Evolutionary conservation across 768 basidiomycete genomes (phyloP).

Genomic region (Obba rivulosa): DNA sequence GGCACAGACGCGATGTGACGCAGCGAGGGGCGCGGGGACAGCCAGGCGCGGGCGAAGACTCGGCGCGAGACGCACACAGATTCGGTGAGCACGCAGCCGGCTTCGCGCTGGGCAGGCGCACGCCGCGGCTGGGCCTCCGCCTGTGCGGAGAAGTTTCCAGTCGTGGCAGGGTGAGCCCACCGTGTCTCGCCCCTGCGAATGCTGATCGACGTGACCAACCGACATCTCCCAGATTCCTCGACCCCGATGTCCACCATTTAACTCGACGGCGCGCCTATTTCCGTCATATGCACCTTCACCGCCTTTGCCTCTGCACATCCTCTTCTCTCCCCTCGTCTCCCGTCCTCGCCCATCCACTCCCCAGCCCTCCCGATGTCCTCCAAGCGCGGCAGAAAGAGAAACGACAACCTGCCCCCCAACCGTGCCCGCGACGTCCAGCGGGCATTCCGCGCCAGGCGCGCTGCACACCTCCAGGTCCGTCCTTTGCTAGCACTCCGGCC

Average conservation of each 20-base stretch:
- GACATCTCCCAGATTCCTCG: slow-evolving; percentile 17
- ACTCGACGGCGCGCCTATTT: slow-evolving; percentile 20
- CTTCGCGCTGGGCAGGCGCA: too few relatives aligned
- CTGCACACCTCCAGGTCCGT: slow-evolving; percentile 76
- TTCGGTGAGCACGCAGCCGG: too few relatives aligned
- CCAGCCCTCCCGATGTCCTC: slow-evolving; percentile 55
- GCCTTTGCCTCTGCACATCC: slow-evolving; percentile 31
- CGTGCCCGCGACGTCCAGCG: slow-evolving; percentile 86
- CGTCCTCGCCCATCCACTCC: slow-evolving; percentile 21
- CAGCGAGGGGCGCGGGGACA: too few relatives aligned
- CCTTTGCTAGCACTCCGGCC: slow-evolving; percentile 21
- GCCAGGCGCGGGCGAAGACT: too few relatives aligned
- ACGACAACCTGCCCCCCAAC: slow-evolving; percentile 74
- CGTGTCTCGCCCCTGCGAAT: neutral
- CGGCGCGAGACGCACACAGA: too few relatives aligned
- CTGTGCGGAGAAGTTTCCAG: too few relatives aligned
- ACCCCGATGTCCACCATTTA: slow-evolving; percentile 1
- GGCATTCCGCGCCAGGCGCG: slow-evolving; percentile 84
- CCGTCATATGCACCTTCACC: slow-evolving; percentile 26
- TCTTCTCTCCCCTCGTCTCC: slow-evolving; percentile 29
- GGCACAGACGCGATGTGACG: too few relatives aligned
- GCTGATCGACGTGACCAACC: slow-evolving; percentile 17
- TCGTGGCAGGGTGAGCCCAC: too few relatives aligned
- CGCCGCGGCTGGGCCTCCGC: too few relatives aligned
- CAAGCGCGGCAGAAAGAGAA: slow-evolving; percentile 82